A percentile compares a stretch with the other conserved stretches of the same genome.
Evolutionary conservation across 2,329 filamentous ascomycete genomes (phyloP).

Genomic region (Dryadomyces quercivorus): DNA sequence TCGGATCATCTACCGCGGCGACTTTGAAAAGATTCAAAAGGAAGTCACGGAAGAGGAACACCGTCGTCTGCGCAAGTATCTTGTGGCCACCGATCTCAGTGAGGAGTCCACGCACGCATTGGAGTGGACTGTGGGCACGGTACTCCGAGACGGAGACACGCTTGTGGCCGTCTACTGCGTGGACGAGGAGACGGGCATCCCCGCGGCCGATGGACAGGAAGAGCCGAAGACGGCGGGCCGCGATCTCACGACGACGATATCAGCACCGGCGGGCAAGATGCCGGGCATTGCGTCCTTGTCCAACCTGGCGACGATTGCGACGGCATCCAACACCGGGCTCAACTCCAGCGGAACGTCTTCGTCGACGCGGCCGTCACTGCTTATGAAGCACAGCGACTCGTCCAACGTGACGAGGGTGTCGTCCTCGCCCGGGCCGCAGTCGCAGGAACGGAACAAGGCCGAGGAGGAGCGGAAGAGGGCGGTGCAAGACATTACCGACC

Average conservation of each 20-base stretch:
- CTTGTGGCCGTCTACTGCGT: constrained; percentile 87
- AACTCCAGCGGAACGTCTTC: constrained; percentile 19
- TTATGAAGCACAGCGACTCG: constrained; percentile 23
- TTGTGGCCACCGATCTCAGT: constrained; percentile 92
- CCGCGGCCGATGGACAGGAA: constrained; percentile 30
- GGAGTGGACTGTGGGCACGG: constrained; percentile 95
- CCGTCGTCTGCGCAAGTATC: constrained; percentile 71
- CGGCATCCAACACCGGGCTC: constrained; percentile 8
- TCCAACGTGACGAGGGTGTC: constrained; percentile 15
- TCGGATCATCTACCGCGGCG: constrained; percentile 80
- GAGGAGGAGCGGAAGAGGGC: constrained; percentile 74
- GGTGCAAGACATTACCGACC: constrained; percentile 71
- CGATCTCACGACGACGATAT: constrained; percentile 52
- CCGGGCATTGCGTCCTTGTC: constrained; percentile 13
- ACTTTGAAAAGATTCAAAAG: constrained; percentile 64
- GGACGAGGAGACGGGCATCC: constrained; percentile 70
- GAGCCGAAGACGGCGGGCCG: constrained; percentile 62
- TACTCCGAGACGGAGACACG: constrained; percentile 87
- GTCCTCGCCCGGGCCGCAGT: constrained; percentile 21
- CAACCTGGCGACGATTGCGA: not conserved
- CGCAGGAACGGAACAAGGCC: constrained; percentile 40
- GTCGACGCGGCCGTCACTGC: constrained; percentile 20
- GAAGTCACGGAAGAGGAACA: constrained; percentile 63
- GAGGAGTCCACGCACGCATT: constrained; percentile 90
- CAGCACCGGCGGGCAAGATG: constrained; percentile 18